Evolutionary conservation across 2,329 filamentous ascomycete genomes (phyloP).

Genomic region (Apiospora phragmitis): DNA sequence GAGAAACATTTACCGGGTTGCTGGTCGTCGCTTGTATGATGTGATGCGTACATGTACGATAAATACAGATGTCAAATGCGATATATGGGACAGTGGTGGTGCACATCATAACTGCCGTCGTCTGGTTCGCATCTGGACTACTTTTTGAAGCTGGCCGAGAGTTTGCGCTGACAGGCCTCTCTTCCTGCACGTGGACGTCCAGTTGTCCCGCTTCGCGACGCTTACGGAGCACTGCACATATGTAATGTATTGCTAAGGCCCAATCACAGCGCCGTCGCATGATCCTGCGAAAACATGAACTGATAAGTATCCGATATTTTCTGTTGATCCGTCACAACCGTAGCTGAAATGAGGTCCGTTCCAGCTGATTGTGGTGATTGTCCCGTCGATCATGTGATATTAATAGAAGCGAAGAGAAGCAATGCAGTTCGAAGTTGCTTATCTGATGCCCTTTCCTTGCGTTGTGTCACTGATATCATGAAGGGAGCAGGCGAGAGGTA

Average conservation of each 20-base stretch:
- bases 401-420: background rate
- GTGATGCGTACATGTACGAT: background rate
- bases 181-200: background rate
- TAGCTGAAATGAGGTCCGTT: background rate
- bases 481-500: background rate
- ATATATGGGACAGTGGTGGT: background rate
- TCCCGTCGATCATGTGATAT: background rate
- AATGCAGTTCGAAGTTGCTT: background rate
- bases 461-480: background rate
- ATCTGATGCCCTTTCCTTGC: background rate
- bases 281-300: background rate
- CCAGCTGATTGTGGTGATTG: background rate
- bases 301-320: background rate
- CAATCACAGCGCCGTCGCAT: conserved; percentile 3
- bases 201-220: conserved; percentile 4
- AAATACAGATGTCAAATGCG: background rate
- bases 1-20: background rate
- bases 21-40: background rate
- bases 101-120: background rate
- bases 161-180: conserved; percentile 1
- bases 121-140: background rate
- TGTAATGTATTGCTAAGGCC: background rate
- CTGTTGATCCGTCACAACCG: background rate
- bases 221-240: background rate
- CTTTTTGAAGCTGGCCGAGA: background rate